Conservation (phyloP, 2,329 filamentous ascomycete genomes). For the Xylaria sp. region DNA sequence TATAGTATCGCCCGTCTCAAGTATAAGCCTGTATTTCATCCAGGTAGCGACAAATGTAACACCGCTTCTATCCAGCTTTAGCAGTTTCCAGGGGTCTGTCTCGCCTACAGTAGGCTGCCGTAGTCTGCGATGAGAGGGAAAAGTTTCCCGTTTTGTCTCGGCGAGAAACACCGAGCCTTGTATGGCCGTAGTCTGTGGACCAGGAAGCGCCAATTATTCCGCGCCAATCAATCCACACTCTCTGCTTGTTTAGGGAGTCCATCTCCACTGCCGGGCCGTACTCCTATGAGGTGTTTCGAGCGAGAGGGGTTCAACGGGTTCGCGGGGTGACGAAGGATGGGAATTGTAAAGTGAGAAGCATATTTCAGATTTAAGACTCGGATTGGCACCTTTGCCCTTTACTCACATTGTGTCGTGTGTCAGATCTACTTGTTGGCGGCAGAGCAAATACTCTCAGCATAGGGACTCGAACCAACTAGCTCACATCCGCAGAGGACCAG, state of each 20-base stretch:
- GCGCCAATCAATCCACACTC: conserved; percentile 28
- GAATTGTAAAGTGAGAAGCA: conserved; percentile 8
- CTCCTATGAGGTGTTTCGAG: conserved; percentile 20
- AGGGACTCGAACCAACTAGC: conserved; percentile 1
- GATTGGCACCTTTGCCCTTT: conserved; percentile 10
- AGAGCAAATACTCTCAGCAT: neutral
- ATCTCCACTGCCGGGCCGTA: conserved; percentile 27
- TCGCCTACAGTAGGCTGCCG: neutral
- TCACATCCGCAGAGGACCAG: conserved; percentile 1
- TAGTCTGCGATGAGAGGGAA: neutral
- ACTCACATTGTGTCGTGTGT: conserved; percentile 2
- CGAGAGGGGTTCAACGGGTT: conserved; percentile 27
- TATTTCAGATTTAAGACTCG: conserved; percentile 1
- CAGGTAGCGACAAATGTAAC: neutral
- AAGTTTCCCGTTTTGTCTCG: conserved; percentile 30
- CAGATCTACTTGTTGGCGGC: conserved; percentile 5
- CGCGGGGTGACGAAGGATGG: conserved; percentile 20
- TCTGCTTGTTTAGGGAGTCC: conserved; percentile 13
- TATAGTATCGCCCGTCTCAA: neutral
- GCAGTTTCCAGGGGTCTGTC: neutral
- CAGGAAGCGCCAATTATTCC: conserved; percentile 21
- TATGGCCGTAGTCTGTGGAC: conserved; percentile 20
- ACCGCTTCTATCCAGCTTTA: neutral
- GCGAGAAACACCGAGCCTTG: conserved; percentile 27
- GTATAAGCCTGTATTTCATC: neutral